A percentile compares a stretch with the other conserved stretches of the same genome.
Evolutionary conservation across 768 basidiomycete species (phyloP).

Genomic region (Tubosaeta sp.): DNA sequence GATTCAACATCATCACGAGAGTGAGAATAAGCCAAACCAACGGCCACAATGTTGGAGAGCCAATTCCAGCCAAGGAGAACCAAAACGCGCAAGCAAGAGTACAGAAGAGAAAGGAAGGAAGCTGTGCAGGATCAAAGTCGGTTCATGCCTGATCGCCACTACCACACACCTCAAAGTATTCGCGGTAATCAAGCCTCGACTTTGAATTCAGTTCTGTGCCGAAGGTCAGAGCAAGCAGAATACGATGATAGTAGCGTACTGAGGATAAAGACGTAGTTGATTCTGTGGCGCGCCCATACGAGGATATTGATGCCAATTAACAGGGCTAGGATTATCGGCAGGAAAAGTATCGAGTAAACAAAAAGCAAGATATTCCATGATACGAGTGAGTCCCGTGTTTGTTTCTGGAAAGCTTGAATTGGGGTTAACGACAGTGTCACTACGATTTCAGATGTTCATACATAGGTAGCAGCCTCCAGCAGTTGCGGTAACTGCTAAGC

Average conservation of each 20-base stretch:
- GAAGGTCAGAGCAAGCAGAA: constrained; percentile 3
- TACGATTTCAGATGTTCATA: constrained; percentile 2
- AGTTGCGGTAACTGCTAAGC: constrained; percentile 67
- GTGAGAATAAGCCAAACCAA: constrained; percentile 74
- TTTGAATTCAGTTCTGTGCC: constrained; percentile 61
- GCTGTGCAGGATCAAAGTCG: constrained; percentile 38
- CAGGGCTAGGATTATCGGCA: constrained; percentile 73
- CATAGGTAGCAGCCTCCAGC: constrained; percentile 62
- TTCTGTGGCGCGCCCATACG: constrained; percentile 69
- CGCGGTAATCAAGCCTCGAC: constrained; percentile 69
- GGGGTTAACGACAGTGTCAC: background rate
- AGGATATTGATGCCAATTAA: constrained; percentile 81
- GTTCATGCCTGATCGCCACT: background rate
- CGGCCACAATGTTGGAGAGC: constrained; percentile 74
- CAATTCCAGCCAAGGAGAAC: constrained; percentile 72
- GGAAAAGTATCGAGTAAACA: constrained; percentile 68
- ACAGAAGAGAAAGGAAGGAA: constrained; percentile 75
- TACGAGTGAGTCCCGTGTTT: constrained; percentile 51
- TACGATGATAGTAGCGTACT: constrained; percentile 38
- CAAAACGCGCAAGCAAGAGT: constrained; percentile 78
- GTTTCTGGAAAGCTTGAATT: constrained; percentile 48
- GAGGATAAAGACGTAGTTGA: constrained; percentile 95
- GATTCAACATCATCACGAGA: constrained; percentile 62
- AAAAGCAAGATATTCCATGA: constrained; percentile 73
- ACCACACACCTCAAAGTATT: constrained; percentile 61